A percentile compares a stretch with the other conserved stretches of the same genome.
Conservation (phyloP, 169 alveolate genomes). For the Plasmodium falciparum region DNA sequence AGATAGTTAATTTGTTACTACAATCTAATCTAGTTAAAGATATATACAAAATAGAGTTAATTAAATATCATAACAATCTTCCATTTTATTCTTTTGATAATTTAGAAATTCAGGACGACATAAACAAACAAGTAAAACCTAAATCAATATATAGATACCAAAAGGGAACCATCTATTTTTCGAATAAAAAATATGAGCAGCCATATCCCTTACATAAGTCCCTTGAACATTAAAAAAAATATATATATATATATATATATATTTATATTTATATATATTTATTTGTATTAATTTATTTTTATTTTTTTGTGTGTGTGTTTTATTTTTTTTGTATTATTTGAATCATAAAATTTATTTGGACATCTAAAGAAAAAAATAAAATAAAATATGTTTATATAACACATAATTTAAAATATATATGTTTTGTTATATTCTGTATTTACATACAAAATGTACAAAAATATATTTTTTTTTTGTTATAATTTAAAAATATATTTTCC, state of each 20-base stretch:
- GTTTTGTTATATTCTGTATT: too few relatives aligned
- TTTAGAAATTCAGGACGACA: conserved; percentile 13
- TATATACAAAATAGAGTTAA: conserved; percentile 27
- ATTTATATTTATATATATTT: too few relatives aligned
- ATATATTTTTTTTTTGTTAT: too few relatives aligned
- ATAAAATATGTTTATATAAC: too few relatives aligned
- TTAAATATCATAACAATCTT: conserved; percentile 55
- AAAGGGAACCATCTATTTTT: conserved; percentile 60
- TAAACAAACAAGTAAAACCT: conserved; percentile 18
- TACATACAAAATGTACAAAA: too few relatives aligned
- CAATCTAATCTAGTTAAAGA: conserved; percentile 29
- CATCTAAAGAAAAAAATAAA: too few relatives aligned
- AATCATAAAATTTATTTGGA: too few relatives aligned
- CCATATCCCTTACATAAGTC: conserved; percentile 51
- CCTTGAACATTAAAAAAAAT: conserved; percentile 15
- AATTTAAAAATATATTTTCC: conserved; percentile 13
- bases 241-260: too few relatives aligned
- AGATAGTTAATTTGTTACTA: conserved; percentile 48
- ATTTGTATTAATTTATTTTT: too few relatives aligned
- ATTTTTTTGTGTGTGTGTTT: too few relatives aligned
- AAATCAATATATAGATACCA: conserved; percentile 17
- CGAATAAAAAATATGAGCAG: conserved; percentile 51
- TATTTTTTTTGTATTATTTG: too few relatives aligned
- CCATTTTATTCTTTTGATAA: conserved; percentile 70
- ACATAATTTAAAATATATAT: too few relatives aligned